Base-by-base conservation (phyloP, 2,329 filamentous ascomycete genomes). In the Pseudogymnoascus sp. region DNA sequence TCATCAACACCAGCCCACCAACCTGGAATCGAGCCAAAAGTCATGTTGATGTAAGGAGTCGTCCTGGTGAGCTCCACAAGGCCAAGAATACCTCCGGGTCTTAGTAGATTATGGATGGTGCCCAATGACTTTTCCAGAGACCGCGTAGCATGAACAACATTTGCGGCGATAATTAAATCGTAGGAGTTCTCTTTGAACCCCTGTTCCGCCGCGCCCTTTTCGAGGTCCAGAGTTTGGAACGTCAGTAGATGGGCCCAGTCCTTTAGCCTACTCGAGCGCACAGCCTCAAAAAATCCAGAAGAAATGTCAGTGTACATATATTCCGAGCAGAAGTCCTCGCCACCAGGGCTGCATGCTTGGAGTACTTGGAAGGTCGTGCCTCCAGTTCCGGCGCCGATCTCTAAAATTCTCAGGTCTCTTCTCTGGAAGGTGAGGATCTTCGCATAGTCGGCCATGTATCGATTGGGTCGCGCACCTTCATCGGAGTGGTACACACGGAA, bases 121-220 rank as follows among this genome's bases (percentile, higher is more conserved):
- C 12, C 11, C 8, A 71, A 34, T 1, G 68, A 68, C 2, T 62
- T 35, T 2, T 22, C 12, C 3, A 71, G 65, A 34, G 16, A 68
- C 4, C 18, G 9, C 39, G 74, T 76, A 1, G 74, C 73, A 58
- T 77, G 73, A 0, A 79, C 64, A 6, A 74, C 70, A 50, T 71
- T 70, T 9, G 70, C 67, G 1, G 74, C 74, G 18, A 77, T 64
- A 20, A 77, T 60, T 5, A 77, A 11, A 41, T 78, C 76, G 60
- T 73, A 76, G 0, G 64, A 62, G 0, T 43, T 61, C 0, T 62
- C 65, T 0, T 63, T 25, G 39, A 72, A 75, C 0, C 71, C 74
- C 39, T 77, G 74, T 0, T 62, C 47, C 0, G 43, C 32, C 1
- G 68, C 64, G 18, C 68, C 64, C 9, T 67, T 65, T n/a, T 64